These are phyloP conservation scores for Coemansia sp. DNA, from an alignment of 192 early-diverging fungal genomes.

Conservation along the genomic window DNA sequence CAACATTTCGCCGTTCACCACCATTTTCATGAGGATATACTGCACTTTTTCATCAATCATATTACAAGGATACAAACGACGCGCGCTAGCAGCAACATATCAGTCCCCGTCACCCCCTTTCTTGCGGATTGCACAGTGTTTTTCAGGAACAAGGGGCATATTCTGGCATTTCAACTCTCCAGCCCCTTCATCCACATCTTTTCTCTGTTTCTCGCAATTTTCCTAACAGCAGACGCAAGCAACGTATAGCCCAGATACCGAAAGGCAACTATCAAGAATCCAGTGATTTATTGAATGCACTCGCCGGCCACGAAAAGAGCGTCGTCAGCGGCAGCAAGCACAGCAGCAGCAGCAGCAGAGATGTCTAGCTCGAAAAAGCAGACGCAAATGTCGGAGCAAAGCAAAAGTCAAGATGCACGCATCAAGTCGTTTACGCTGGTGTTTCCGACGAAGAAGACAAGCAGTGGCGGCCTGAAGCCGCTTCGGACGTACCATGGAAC, in stretches of 20 bases:
- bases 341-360: neutral
- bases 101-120: neutral
- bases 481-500: conserved; percentile 47
- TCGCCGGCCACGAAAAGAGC: neutral
- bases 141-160: conserved; percentile 3
- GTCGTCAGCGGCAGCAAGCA: neutral
- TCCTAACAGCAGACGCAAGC: too few relatives aligned
- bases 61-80: neutral
- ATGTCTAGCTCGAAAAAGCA: neutral
- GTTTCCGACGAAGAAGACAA: conserved; percentile 37
- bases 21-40: neutral
- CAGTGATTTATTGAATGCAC: neutral
- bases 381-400: neutral
- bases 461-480: conserved; percentile 47
- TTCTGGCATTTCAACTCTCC: neutral
- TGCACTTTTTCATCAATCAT: neutral
- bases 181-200: neutral
- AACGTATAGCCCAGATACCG: too few relatives aligned
- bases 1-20: neutral
- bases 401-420: conserved; percentile 22
- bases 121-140: neutral
- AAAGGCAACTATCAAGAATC: too few relatives aligned
- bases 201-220: neutral
- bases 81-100: neutral
- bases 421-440: conserved; percentile 39